Conservation (phyloP, 495 filamentous ascomycete species). For the Achaetomiella virescens region DNA sequence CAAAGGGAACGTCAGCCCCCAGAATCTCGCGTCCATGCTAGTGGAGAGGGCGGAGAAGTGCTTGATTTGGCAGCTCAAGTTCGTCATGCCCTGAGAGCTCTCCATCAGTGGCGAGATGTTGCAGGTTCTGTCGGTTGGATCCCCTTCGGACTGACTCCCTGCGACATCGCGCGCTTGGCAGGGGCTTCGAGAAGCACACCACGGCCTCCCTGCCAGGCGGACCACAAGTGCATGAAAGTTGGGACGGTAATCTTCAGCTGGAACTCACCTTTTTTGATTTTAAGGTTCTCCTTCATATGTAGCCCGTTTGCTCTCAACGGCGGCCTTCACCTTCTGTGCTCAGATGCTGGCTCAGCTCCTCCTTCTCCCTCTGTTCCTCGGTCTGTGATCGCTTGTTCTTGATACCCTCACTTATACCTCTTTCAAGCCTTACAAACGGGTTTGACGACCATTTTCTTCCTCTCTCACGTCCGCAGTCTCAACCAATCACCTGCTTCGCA, state of each 20-base stretch:
- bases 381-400: constrained; percentile 10
- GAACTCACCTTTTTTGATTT: no score
- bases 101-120: background rate
- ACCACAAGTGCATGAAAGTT: no score
- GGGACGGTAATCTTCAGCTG: no score
- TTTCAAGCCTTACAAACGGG: background rate
- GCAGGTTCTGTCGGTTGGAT: no score
- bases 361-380: background rate
- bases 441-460: background rate
- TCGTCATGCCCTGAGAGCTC: background rate
- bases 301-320: no score
- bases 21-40: background rate
- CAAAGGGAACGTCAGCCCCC: background rate
- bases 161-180: no score
- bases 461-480: background rate
- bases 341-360: constrained; percentile 20
- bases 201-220: no score
- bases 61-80: background rate
- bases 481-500: background rate
- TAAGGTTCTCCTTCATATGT: no score
- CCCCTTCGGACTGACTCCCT: no score
- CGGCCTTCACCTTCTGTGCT: no score
- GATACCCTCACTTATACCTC: background rate
- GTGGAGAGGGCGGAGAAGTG: background rate
- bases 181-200: no score